phyloP scores from a whole-genome alignment of 805 yeast species.

The Wickerhamiella siamensis region DNA sequence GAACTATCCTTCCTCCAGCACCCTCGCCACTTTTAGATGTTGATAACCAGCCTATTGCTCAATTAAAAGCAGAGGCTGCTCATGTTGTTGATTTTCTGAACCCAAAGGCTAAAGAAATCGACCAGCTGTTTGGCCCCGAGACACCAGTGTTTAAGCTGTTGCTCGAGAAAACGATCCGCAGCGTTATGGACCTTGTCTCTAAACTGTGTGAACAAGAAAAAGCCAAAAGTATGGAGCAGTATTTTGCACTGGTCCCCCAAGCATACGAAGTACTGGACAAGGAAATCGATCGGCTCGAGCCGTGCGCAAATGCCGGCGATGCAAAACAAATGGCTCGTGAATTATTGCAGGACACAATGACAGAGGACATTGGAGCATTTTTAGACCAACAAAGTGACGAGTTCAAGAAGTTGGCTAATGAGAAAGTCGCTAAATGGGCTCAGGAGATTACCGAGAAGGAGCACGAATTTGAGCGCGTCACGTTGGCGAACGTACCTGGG shows the following conservation, averaged over 20 bases:
- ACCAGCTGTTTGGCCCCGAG: constrained; percentile 29
- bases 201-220: constrained; percentile 15
- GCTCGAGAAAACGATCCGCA: constrained; percentile 24
- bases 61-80: constrained; percentile 4
- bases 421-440: constrained; percentile 23
- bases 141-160: background rate
- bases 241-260: constrained; percentile 1
- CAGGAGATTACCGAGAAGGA: constrained; percentile 30
- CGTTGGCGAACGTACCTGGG: constrained; percentile 34
- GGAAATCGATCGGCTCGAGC: constrained; percentile 12
- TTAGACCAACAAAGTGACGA: constrained; percentile 13
- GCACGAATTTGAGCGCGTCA: constrained; percentile 33
- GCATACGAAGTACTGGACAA: constrained; percentile 4
- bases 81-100: constrained; percentile 25
- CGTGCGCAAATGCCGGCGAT: background rate
- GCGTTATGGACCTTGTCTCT: constrained; percentile 17
- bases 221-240: constrained; percentile 1
- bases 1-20: background rate
- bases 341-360: background rate
- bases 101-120: constrained; percentile 28
- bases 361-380: constrained; percentile 9
- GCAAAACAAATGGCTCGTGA: background rate
- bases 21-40: constrained; percentile 8
- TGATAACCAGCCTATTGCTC: constrained; percentile 12
- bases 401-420: constrained; percentile 18